Evolutionary conservation across 176 grass and related monocot genomes (phyloP).

Genomic region (Thalia dealbata): DNA sequence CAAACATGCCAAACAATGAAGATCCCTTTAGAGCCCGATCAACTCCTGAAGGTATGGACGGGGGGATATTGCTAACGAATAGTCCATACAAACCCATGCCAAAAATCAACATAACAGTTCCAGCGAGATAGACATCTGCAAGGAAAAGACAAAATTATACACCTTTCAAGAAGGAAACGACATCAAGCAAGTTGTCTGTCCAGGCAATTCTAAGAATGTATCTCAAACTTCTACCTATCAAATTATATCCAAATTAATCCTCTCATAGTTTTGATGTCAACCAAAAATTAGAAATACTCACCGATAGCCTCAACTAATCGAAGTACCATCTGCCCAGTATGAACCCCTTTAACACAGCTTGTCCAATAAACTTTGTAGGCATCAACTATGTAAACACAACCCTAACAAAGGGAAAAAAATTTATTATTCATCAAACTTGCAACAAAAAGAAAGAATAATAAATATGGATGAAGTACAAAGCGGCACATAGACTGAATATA

Average conservation of each 20-base stretch:
- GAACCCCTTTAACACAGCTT: constrained; percentile 55
- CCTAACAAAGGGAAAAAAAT: constrained; percentile 1
- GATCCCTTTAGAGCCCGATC: constrained; percentile 70
- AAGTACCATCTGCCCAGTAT: constrained; percentile 92
- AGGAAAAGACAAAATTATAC: neutral
- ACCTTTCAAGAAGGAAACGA: constrained; percentile 7
- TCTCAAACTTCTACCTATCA: neutral
- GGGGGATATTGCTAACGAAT: constrained; percentile 74
- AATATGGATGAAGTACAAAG: neutral
- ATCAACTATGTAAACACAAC: constrained; percentile 83
- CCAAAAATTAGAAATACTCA: constrained; percentile 24
- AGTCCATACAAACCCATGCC: constrained; percentile 90
- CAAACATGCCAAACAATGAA: constrained; percentile 91
- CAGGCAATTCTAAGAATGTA: neutral
- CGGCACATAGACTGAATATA: neutral
- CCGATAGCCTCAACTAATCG: constrained; percentile 90
- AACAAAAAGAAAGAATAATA: neutral
- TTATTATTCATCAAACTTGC: neutral
- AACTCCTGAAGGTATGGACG: constrained; percentile 31
- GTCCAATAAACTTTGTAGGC: constrained; percentile 84
- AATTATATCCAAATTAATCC: neutral
- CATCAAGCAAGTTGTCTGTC: neutral
- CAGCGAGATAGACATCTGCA: constrained; percentile 95
- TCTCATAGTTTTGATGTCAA: neutral
- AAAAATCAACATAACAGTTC: constrained; percentile 97